phyloP scores from a whole-genome alignment of 1,284 basidiomycete species.

The Cryptococcus sp. region DNA sequence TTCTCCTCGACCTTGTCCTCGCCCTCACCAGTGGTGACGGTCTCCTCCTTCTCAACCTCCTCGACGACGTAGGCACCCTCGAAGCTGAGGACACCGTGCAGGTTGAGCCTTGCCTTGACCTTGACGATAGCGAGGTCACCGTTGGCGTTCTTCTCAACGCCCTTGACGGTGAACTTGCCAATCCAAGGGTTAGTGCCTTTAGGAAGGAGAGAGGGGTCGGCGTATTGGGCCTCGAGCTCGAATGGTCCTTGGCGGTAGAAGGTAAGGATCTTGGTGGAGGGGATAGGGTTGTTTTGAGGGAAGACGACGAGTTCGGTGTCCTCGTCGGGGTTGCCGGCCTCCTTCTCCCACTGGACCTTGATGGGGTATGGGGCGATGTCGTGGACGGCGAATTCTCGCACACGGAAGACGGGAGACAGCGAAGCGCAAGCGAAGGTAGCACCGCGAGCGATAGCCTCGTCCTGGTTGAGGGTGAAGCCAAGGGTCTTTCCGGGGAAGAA shows the following conservation, averaged over 20 bases:
- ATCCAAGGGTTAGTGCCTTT: constrained; percentile 80
- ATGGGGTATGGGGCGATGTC: constrained; percentile 83
- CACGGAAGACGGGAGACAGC: constrained; percentile 92
- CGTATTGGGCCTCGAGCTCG: constrained; percentile 80
- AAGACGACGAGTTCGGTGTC: constrained; percentile 87
- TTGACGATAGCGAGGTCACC: constrained; percentile 79
- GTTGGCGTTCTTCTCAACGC: constrained; percentile 64
- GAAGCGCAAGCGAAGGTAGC: constrained; percentile 92
- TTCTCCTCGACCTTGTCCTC: constrained; percentile 70
- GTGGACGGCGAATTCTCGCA: constrained; percentile 83
- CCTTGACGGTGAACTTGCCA: constrained; percentile 75
- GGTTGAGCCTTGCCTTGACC: constrained; percentile 82
- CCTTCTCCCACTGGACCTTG: constrained; percentile 79
- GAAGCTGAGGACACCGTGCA: constrained; percentile 81
- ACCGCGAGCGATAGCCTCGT: constrained; percentile 89
- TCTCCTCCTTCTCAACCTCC: constrained; percentile 70
- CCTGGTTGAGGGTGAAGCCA: constrained; percentile 88
- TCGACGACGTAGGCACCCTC: constrained; percentile 77
- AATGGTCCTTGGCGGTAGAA: constrained; percentile 87
- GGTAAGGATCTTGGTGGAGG: constrained; percentile 91
- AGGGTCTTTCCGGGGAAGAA: constrained; percentile 70
- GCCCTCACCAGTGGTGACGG: constrained; percentile 56
- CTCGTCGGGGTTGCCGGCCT: constrained; percentile 74
- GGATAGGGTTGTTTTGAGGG: constrained; percentile 75
- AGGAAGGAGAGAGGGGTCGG: constrained; percentile 67